Base-by-base conservation (phyloP, 2,329 filamentous ascomycete genomes). In the Aspergillus neoniger region DNA sequence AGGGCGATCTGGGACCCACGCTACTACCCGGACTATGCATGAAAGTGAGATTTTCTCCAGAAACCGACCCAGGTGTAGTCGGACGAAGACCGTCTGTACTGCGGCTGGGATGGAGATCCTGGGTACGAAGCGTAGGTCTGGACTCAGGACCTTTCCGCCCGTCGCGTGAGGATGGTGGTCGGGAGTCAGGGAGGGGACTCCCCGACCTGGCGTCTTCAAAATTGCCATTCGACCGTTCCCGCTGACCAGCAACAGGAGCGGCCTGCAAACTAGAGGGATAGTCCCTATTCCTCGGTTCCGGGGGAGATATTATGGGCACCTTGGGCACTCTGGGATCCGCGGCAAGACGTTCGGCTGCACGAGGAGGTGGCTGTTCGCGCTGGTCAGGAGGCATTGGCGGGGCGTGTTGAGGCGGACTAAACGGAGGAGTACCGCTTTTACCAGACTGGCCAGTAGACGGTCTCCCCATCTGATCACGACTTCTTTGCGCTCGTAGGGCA, bases 381-480 rank as follows among this genome's bases (percentile, higher is more conserved):
- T 63, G 65, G 10, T 66, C 65, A 36, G 66, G 64, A 15, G 64
- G 49, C 30, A 54, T 52, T 30, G 70, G 69, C 23, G 70, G 72
- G 17, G 69, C 64, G 28, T 69, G 65, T 25, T 69, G 64, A 55
- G 73, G 63, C 10, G 72, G 63, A 21, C 54, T 67, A 56, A 69
- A 64, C n/a, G 71, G 70, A 17, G 73, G 73, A 62, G 76, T 73
- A 8, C 67, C 47, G 66, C 65, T 64, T 68, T 76, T 72, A 53
- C 58, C 75, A 66, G 74, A 75, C 30, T 72, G 66, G 23, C 70
- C 69, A 9, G 76, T 76, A 14, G 74, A 72, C 17, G 76, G 70
- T 44, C 74, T 73, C 17, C 67, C 70, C 61, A 78, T 70, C 28
- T 76, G 77, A 41, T 81, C 79, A 8, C 77, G 74, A 59, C 76